Conservation (phyloP, 129 eudicot species). For the carrot (Daucus carota) region DH1_v3.0 NC_030386.2:33082001-33082500, state of each 20-base stretch:
- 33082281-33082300: neutral
- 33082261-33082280: neutral
- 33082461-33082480: conserved; percentile 65
- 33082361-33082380: conserved; percentile 65
- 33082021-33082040: conserved; percentile 23
- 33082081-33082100: neutral
- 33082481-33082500: conserved; percentile 43
- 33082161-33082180: neutral
- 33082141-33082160: neutral
- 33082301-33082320: conserved; percentile 39
- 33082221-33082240: too few relatives aligned
- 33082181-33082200: neutral
- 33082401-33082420: conserved; percentile 59
- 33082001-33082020: conserved; percentile 69
- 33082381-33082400: conserved; percentile 72
- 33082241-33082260: neutral
- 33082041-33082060: neutral
- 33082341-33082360: conserved; percentile 61
- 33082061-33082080: neutral
- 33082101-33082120: neutral
- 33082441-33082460: conserved; percentile 70
- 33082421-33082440: conserved; percentile 80
- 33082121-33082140: neutral
- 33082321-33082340: conserved; percentile 82
- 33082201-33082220: neutral